Percentiles rank a stretch among this genome's conserved stretches.
phyloP scores from a whole-genome alignment of 2,329 filamentous ascomycete species.

The Cladosporium sphaerospermum region DNA sequence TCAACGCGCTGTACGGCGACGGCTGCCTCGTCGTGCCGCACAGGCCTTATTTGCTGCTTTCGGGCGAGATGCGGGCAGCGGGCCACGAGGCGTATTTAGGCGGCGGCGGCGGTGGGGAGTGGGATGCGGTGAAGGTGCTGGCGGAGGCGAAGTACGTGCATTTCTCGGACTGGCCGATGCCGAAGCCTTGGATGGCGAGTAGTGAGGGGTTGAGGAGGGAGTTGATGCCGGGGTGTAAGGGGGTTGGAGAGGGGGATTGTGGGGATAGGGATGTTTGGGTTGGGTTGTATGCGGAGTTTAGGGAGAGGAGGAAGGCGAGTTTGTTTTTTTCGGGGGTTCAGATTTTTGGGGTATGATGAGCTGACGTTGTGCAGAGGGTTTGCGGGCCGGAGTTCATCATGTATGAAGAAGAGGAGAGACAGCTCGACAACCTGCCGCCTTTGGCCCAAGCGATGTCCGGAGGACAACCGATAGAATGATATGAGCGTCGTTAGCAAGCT shows the following conservation, averaged over 20 bases:
- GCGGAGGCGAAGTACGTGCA: slow-evolving; percentile 61
- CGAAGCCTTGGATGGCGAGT: slow-evolving; percentile 55
- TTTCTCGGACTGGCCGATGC: slow-evolving; percentile 65
- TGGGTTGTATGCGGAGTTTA: slow-evolving; percentile 28
- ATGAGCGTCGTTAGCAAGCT: background rate
- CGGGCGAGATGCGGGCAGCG: slow-evolving; percentile 55
- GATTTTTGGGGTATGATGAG: background rate
- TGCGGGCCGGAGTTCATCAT: background rate
- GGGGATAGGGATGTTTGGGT: slow-evolving; percentile 34
- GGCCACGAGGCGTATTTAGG: slow-evolving; percentile 50
- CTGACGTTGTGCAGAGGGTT: background rate
- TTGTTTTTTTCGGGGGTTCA: background rate
- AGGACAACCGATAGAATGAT: background rate
- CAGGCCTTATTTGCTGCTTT: slow-evolving; percentile 55
- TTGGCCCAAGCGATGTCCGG: background rate
- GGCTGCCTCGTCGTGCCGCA: slow-evolving; percentile 60
- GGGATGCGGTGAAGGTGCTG: slow-evolving; percentile 53
- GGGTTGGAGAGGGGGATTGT: background rate
- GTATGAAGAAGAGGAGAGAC: background rate
- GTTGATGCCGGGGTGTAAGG: slow-evolving; percentile 14
- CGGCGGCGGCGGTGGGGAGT: slow-evolving; percentile 25
- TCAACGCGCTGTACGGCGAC: slow-evolving; percentile 57
- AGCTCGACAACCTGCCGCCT: background rate
- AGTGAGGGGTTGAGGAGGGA: slow-evolving; percentile 27
- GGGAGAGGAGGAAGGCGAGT: slow-evolving; percentile 19